Evolutionary conservation across 768 basidiomycete species (phyloP).

Genomic region (Pleurotus platypus): DNA sequence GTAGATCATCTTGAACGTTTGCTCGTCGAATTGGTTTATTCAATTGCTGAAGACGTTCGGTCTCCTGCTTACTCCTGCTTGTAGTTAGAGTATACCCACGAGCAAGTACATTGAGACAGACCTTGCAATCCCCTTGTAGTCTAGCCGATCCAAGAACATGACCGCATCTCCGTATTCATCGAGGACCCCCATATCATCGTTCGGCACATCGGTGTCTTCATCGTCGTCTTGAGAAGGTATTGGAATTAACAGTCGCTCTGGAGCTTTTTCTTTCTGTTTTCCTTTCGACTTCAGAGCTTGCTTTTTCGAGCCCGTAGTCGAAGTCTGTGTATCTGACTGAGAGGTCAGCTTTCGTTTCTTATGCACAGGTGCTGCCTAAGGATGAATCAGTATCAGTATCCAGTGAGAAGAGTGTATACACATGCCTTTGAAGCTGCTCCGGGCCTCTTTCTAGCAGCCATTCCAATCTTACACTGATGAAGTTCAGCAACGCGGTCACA

Average conservation of each 20-base stretch:
- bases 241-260: constrained; percentile 56
- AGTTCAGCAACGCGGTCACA: constrained; percentile 1
- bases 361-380: constrained; percentile 30
- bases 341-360: constrained; percentile 60
- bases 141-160: constrained; percentile 68
- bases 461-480: constrained; percentile 19
- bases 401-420: neutral
- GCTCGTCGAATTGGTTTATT: constrained; percentile 51
- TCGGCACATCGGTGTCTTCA: constrained; percentile 57
- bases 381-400: neutral
- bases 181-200: constrained; percentile 65
- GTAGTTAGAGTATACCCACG: constrained; percentile 7
- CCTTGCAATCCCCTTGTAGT: constrained; percentile 81
- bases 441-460: constrained; percentile 28
- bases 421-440: constrained; percentile 25
- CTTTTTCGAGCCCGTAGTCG: constrained; percentile 14
- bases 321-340: no score
- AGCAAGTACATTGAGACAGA: constrained; percentile 27
- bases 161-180: constrained; percentile 59
- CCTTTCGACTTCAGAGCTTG: constrained; percentile 19
- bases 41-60: constrained; percentile 62
- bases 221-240: constrained; percentile 51
- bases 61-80: constrained; percentile 82
- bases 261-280: constrained; percentile 57
- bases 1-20: constrained; percentile 54